Percentiles rank a stretch among this genome's conserved stretches.
Conservation (phyloP, 495 filamentous ascomycete genomes). For the Tuber indicum region DNA sequence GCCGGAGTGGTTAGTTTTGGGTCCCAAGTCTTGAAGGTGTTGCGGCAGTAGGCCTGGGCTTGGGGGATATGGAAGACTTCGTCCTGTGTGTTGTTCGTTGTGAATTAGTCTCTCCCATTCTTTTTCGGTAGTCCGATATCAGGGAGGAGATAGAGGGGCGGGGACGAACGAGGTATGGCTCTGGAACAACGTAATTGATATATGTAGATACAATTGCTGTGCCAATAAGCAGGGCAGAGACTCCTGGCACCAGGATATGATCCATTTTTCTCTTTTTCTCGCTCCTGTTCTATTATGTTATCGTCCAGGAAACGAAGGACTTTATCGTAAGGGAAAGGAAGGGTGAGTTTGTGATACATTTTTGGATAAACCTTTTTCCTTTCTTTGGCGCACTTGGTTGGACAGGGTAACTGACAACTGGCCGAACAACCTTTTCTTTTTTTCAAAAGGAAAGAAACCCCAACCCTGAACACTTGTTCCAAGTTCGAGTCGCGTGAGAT, state of each 20-base stretch:
- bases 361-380: neutral
- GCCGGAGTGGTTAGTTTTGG: conserved; percentile 95
- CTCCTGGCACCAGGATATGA: conserved; percentile 21
- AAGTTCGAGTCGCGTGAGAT: neutral
- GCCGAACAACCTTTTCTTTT: neutral
- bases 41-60: conserved; percentile 75
- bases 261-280: neutral
- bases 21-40: conserved; percentile 75
- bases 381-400: neutral
- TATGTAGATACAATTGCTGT: conserved; percentile 22
- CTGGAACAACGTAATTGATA: conserved; percentile 50
- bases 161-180: conserved; percentile 68
- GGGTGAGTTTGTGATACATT: neutral
- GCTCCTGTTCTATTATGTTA: neutral
- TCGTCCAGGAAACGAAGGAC: neutral
- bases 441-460: neutral
- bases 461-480: neutral
- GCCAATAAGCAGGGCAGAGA: conserved; percentile 19
- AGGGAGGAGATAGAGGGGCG: neutral
- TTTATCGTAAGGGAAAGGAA: neutral
- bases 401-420: conserved; percentile 2
- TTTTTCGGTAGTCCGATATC: neutral
- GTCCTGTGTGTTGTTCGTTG: conserved; percentile 53
- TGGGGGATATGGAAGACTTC: conserved; percentile 95
- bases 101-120: conserved; percentile 1